phyloP scores from a whole-genome alignment of 148 eudicot genomes.

The Camellia sinensis region DNA sequence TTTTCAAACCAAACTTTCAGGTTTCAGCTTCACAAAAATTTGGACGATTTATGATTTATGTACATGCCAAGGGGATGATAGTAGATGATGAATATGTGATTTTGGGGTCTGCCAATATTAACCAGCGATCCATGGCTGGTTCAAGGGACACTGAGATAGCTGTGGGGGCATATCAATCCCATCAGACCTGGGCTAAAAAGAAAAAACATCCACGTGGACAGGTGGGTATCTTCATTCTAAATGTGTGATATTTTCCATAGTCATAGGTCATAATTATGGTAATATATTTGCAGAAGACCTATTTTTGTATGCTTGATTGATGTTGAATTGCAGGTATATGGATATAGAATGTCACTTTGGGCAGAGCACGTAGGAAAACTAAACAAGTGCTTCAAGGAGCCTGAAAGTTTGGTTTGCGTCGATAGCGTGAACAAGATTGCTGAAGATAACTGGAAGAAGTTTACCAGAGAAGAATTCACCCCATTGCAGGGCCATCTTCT shows the following conservation, averaged over 20 bases:
- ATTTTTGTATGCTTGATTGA: neutral
- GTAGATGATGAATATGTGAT: constrained; percentile 58
- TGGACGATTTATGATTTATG: constrained; percentile 51
- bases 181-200: constrained; percentile 45
- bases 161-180: constrained; percentile 57
- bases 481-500: constrained; percentile 49
- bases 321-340: constrained; percentile 37
- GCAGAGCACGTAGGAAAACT: constrained; percentile 47
- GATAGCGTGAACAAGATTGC: constrained; percentile 37
- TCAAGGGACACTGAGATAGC: constrained; percentile 60
- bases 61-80: constrained; percentile 57
- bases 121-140: constrained; percentile 56
- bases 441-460: constrained; percentile 42
- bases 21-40: constrained; percentile 35
- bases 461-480: constrained; percentile 23
- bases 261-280: too few relatives aligned
- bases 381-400: constrained; percentile 30
- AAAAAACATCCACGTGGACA: constrained; percentile 45
- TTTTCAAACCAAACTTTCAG: constrained; percentile 18
- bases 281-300: too few relatives aligned
- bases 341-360: constrained; percentile 59
- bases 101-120: constrained; percentile 55
- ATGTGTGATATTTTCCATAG: neutral
- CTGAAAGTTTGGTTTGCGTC: constrained; percentile 34
- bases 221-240: constrained; percentile 25